Conservation (phyloP, 164 flowering plant genomes). For the Umbilicus rupestris region DNA sequence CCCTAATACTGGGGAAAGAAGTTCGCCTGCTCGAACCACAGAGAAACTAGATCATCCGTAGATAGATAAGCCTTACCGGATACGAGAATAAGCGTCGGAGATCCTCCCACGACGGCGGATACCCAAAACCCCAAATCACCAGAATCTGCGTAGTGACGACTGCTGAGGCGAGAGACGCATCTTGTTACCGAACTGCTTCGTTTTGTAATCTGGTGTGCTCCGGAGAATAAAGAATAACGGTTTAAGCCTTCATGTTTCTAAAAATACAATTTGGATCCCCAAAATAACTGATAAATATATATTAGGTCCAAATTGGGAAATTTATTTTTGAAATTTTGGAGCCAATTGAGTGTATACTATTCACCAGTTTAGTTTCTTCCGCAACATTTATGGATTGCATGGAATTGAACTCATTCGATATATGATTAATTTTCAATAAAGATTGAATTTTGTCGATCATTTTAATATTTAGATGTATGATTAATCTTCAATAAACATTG, state of each 20-base stretch:
- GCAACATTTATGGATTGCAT: too few relatives aligned
- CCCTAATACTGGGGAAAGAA: too few relatives aligned
- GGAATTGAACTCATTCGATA: too few relatives aligned
- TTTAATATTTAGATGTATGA: too few relatives aligned
- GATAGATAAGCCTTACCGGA: background rate
- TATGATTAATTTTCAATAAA: too few relatives aligned
- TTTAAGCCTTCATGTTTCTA: background rate
- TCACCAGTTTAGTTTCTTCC: too few relatives aligned
- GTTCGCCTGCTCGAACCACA: too few relatives aligned
- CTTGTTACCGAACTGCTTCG: background rate
- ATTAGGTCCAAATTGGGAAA: too few relatives aligned
- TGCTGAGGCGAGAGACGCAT: background rate
- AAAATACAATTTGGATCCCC: background rate
- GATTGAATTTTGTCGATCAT: too few relatives aligned
- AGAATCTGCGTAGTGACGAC: background rate
- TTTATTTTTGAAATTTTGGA: too few relatives aligned
- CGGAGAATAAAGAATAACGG: background rate
- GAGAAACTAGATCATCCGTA: background rate
- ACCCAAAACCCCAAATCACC: background rate
- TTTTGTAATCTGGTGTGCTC: background rate
- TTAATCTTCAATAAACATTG: background rate
- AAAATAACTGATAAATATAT: too few relatives aligned
- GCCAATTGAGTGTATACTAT: too few relatives aligned
- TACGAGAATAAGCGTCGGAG: background rate
- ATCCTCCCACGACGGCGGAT: background rate